Conservation (phyloP, 2,329 filamentous ascomycete species). For the Pezicula neosporulosa region DNA sequence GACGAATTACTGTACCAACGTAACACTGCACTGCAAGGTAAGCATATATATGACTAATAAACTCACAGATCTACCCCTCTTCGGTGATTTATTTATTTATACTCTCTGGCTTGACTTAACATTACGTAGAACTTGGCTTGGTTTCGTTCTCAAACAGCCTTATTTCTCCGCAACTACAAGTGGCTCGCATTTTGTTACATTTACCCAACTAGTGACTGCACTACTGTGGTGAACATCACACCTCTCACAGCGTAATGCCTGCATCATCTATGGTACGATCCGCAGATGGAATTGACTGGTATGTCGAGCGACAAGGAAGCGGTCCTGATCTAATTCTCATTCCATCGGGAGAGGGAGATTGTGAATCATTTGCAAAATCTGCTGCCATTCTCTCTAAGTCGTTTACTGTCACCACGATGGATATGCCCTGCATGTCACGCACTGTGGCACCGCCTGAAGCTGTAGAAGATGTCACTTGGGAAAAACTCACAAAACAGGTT, state of each 20-base stretch:
- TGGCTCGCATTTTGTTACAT: no score
- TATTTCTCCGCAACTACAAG: no score
- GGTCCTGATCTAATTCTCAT: constrained; percentile 13
- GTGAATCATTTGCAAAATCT: constrained; percentile 7
- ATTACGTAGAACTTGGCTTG: no score
- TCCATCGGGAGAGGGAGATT: constrained; percentile 16
- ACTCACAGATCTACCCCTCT: no score
- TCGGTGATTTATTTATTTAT: no score
- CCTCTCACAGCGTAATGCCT: background rate
- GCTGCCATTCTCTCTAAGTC: constrained; percentile 4
- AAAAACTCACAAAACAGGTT: constrained; percentile 9
- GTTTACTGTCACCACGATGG: constrained; percentile 16
- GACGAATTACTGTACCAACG: no score
- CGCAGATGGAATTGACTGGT: constrained; percentile 10
- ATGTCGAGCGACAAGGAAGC: constrained; percentile 8
- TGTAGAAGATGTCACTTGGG: constrained; percentile 3
- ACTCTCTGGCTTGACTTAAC: no score
- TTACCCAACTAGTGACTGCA: no score
- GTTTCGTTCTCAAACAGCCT: no score
- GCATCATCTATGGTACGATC: background rate
- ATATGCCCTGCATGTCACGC: constrained; percentile 16
- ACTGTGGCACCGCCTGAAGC: constrained; percentile 1
- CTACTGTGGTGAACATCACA: no score
- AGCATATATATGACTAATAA: no score
- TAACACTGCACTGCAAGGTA: no score